Evolutionary conservation across 2,329 filamentous ascomycete species (phyloP).

Genomic region (Aureobasidium sp.): DNA sequence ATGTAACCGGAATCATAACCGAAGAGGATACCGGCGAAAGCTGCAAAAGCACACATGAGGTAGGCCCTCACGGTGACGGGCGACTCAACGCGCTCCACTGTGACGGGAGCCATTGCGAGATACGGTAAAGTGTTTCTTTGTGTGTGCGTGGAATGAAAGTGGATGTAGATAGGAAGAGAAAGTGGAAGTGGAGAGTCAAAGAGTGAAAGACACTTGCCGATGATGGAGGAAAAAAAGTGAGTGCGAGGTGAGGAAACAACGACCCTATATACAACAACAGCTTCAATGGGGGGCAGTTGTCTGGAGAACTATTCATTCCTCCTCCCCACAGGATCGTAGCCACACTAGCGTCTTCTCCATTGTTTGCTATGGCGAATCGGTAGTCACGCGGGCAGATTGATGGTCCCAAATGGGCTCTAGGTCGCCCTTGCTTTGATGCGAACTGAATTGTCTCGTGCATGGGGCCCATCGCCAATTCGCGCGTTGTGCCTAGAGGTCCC

Average conservation of each 20-base stretch:
- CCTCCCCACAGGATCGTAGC: neutral
- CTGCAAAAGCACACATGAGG: slow-evolving; percentile 54
- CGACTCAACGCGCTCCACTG: slow-evolving; percentile 28
- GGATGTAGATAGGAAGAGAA: neutral
- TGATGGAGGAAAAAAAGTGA: neutral
- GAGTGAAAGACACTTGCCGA: slow-evolving; percentile 1
- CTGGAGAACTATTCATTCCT: slow-evolving; percentile 12
- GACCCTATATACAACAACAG: slow-evolving; percentile 13
- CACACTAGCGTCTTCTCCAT: slow-evolving; percentile 1
- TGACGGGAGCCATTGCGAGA: slow-evolving; percentile 18
- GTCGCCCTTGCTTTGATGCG: neutral
- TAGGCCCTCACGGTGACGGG: slow-evolving; percentile 43
- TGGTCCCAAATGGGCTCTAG: neutral
- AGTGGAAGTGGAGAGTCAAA: neutral
- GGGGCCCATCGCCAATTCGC: slow-evolving; percentile 3
- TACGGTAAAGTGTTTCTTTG: neutral
- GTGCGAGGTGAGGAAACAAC: neutral
- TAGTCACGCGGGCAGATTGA: neutral
- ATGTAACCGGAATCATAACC: slow-evolving; percentile 55
- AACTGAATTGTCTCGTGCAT: slow-evolving; percentile 13
- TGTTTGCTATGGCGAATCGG: slow-evolving; percentile 5
- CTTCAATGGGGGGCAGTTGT: slow-evolving; percentile 3
- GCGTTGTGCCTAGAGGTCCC: slow-evolving; percentile 5
- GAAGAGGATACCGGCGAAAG: slow-evolving; percentile 55
- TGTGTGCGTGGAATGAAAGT: slow-evolving; percentile 11